Evolutionary conservation across 2,329 filamentous ascomycete genomes (phyloP).

Genomic region (Alternaria ventricosa): DNA sequence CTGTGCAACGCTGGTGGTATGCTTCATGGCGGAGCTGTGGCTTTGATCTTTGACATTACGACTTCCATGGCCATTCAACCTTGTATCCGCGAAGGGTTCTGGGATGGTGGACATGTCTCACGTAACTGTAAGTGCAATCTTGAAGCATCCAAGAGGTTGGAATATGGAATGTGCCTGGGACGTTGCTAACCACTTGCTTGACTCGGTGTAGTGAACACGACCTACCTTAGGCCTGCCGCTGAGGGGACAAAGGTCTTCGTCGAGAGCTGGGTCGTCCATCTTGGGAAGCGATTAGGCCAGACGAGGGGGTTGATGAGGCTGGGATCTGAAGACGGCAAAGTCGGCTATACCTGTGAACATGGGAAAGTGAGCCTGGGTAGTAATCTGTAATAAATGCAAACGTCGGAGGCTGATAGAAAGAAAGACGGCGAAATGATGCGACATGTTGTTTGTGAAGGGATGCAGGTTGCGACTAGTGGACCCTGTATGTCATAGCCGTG

Average conservation of each 20-base stretch:
- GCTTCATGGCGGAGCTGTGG: slow-evolving; percentile 62
- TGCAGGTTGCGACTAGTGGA: slow-evolving; percentile 1
- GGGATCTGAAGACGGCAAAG: slow-evolving; percentile 43
- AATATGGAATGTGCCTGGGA: not conserved
- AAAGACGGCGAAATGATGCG: not conserved
- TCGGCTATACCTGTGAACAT: slow-evolving; percentile 50
- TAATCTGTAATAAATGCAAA: slow-evolving; percentile 20
- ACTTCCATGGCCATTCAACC: slow-evolving; percentile 51
- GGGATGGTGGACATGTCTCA: slow-evolving; percentile 54
- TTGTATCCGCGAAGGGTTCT: slow-evolving; percentile 45
- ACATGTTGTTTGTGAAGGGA: slow-evolving; percentile 10
- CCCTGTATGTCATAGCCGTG: not conserved
- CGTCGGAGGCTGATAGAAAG: not conserved
- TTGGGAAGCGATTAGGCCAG: slow-evolving; percentile 52
- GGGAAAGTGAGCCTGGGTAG: slow-evolving; percentile 40
- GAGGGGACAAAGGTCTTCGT: slow-evolving; percentile 50
- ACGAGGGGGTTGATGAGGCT: slow-evolving; percentile 51
- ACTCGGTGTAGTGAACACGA: slow-evolving; percentile 49
- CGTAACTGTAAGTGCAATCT: slow-evolving; percentile 23
- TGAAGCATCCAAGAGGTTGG: not conserved
- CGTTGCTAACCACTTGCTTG: no score
- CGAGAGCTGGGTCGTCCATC: slow-evolving; percentile 54
- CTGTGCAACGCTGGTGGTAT: slow-evolving; percentile 55
- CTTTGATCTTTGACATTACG: slow-evolving; percentile 63
- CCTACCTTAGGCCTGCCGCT: slow-evolving; percentile 53